Evolutionary conservation across 768 basidiomycete species (phyloP), one percentile per base, ranked within the genome.

Genomic region (Megacollybia marginata): DNA sequence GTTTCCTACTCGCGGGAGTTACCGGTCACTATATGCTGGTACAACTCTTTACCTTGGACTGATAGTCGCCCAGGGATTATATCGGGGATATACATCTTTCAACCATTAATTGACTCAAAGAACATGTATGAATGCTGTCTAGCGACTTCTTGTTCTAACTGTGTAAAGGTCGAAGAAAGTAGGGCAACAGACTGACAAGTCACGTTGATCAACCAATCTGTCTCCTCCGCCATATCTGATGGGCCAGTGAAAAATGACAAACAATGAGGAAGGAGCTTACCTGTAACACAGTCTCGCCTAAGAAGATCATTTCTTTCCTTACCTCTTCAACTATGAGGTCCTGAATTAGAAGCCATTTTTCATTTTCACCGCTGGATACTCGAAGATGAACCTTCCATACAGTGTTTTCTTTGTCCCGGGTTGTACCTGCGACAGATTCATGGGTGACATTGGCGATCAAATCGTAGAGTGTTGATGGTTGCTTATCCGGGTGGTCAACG

Each of bases 321-420:
- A 91, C 88, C 61, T 98, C 94, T 63, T 92, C 88, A 9, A 99
- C 94, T 53, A 94, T 88, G 50, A 99, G 73, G 70, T 99, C 95
- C 66, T 97, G 92, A 46, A 98, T 85, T 71, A 92, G 85, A 65
- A 90, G 88, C 96, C 96, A 98, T 62, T 87, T 91, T 66, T 97
- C 94, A 46, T 72, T 76, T 54, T 93, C 88, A 46, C 83, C 85
- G 15, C 82, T 79, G 28, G 80, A 80, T 46, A 82, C 83, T 52
- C 86, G 79, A 46, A 93, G 75, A 67, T 94, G 88, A 28, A 83
- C 86, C 65, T 98, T 97, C 90, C 92, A 95, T 15, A 88, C 82
- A 13, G 93, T 92, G 50, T 83, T 86, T 56, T 86, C 89, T 62
- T 92, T 93, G 64, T 94, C 89, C 51, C 87, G 81, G 11, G 94